These are phyloP conservation scores for Citrus cavaleriei DNA, from an alignment of 345 rosid genomes.

Conservation along the genomic window DNA sequence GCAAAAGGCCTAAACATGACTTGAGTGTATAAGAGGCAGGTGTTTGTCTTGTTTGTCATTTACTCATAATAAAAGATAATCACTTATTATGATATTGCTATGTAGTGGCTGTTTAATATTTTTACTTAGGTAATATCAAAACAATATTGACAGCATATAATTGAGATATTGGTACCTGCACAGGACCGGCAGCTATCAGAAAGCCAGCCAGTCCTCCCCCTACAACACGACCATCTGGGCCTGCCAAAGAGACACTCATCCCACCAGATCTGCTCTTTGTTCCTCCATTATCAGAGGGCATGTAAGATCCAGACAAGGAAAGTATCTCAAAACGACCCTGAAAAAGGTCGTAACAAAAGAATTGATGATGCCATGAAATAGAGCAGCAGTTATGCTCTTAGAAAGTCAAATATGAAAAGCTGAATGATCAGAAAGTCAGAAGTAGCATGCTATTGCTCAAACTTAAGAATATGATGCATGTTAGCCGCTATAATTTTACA, in stretches of 20 bases:
- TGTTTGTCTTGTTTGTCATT: background rate
- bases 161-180: conserved; percentile 51
- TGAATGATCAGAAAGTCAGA: background rate
- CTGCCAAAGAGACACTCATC: conserved; percentile 91
- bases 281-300: conserved; percentile 68
- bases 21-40: background rate
- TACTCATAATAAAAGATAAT: background rate
- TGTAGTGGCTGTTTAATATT: background rate
- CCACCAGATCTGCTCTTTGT: conserved; percentile 90
- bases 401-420: background rate
- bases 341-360: background rate
- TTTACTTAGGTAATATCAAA: background rate
- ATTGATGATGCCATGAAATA: background rate
- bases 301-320: conserved; percentile 84
- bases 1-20: background rate
- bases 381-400: background rate
- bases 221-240: conserved; percentile 87
- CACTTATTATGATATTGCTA: background rate
- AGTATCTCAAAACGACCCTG: conserved; percentile 98
- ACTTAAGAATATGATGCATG: background rate
- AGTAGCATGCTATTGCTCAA: background rate
- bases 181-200: conserved; percentile 89
- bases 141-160: background rate
- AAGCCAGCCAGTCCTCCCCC: conserved; percentile 95
- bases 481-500: background rate